These are phyloP conservation scores for Kodamaea arcana DNA, from an alignment of 1,139 yeast species.

Conservation along the genomic window DNA sequence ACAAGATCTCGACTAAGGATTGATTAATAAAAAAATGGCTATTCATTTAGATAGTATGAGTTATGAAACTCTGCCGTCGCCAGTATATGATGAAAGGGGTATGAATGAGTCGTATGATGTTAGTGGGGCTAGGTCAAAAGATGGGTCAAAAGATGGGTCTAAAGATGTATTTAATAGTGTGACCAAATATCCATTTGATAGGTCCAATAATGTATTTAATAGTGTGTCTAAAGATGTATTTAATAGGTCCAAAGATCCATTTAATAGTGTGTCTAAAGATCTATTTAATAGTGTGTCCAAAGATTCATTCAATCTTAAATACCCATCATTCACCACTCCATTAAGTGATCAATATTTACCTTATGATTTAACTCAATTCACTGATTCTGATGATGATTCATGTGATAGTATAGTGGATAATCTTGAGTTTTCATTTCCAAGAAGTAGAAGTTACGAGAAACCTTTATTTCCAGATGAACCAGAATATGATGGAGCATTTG, in stretches of 20 bases:
- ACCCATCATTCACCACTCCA: slow-evolving; percentile 3
- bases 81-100: neutral
- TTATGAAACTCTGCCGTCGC: slow-evolving; percentile 1
- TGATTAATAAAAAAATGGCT: slow-evolving; percentile 2
- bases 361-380: slow-evolving; percentile 7
- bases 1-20: too few relatives aligned
- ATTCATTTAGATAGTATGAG: slow-evolving; percentile 2
- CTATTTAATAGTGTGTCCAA: too few relatives aligned
- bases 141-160: too few relatives aligned
- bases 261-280: too few relatives aligned
- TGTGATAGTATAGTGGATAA: slow-evolving; percentile 1
- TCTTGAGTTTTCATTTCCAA: slow-evolving; percentile 1
- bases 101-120: too few relatives aligned
- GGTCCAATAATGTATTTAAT: too few relatives aligned
- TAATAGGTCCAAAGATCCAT: too few relatives aligned
- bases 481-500: slow-evolving; percentile 2
- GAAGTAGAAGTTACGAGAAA: neutral
- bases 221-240: too few relatives aligned
- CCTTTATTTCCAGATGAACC: slow-evolving; percentile 8
- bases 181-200: too few relatives aligned
- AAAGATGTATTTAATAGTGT: too few relatives aligned
- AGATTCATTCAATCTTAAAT: too few relatives aligned
- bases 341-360: slow-evolving; percentile 9
- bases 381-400: slow-evolving; percentile 6
- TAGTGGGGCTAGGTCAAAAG: too few relatives aligned